Evolutionary conservation across 305 asterid genomes (phyloP).

Genomic region (Rubia balearica): DNA sequence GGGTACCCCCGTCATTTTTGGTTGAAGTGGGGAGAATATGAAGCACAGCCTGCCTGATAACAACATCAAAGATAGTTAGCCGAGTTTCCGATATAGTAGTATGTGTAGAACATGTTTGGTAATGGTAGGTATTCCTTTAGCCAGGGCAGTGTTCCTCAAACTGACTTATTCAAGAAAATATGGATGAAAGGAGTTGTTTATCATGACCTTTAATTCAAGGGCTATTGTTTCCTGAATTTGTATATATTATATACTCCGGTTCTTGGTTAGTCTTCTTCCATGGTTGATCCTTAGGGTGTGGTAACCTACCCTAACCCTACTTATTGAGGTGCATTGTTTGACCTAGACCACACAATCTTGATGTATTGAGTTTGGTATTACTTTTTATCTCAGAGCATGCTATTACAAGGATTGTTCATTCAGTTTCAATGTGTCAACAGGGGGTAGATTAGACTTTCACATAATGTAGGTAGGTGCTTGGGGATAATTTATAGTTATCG

Average conservation of each 20-base stretch:
- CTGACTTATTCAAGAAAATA: constrained; percentile 12
- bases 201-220: constrained; percentile 2
- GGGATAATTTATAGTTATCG: no score
- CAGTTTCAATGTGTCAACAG: no score
- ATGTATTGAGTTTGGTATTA: no score
- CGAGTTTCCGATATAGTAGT: constrained; percentile 22
- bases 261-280: neutral
- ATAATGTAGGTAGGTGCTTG: no score
- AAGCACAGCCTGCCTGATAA: constrained; percentile 22
- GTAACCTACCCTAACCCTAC: neutral
- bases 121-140: constrained; percentile 9
- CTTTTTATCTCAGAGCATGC: no score
- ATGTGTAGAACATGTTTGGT: constrained; percentile 15
- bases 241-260: neutral
- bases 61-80: constrained; percentile 24
- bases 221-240: constrained; percentile 7
- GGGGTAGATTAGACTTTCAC: no score
- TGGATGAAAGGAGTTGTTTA: constrained; percentile 8
- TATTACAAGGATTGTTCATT: no score
- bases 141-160: constrained; percentile 9
- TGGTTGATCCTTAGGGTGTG: no score
- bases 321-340: neutral
- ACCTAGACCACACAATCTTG: neutral
- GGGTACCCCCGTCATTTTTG: constrained; percentile 35
- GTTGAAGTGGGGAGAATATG: constrained; percentile 24